Evolutionary conservation across 768 basidiomycete genomes (phyloP).

Genomic region (Amanita phalloides): DNA sequence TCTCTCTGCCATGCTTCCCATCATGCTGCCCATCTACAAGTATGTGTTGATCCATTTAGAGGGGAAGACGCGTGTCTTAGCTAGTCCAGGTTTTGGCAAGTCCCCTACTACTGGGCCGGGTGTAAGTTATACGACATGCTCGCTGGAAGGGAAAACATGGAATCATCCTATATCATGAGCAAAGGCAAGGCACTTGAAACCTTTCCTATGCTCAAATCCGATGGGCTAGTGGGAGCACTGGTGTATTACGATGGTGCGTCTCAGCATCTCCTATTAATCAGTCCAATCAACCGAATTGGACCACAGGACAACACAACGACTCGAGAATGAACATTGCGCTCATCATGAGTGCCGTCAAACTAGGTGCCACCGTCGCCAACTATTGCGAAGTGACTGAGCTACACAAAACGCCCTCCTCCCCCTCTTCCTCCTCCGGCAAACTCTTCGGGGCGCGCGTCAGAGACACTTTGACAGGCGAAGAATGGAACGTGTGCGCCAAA

Average conservation of each 20-base stretch:
- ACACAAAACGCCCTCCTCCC: constrained; percentile 33
- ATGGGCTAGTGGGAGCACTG: constrained; percentile 87
- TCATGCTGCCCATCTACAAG: constrained; percentile 97
- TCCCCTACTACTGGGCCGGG: constrained; percentile 92
- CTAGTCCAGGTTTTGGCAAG: constrained; percentile 76
- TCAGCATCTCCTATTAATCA: constrained; percentile 11
- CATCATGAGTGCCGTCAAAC: constrained; percentile 88
- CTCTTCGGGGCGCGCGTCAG: constrained; percentile 66
- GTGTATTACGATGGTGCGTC: constrained; percentile 92
- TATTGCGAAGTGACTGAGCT: constrained; percentile 79
- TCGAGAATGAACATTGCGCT: constrained; percentile 97
- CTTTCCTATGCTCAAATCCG: constrained; percentile 92
- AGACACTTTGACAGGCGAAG: constrained; percentile 76
- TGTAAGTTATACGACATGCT: constrained; percentile 95
- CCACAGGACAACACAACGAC: constrained; percentile 90
- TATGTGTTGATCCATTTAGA: constrained; percentile 19
- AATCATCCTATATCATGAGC: constrained; percentile 89
- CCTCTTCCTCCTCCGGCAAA: constrained; percentile 35
- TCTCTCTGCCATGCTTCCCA: constrained; percentile 84
- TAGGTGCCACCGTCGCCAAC: constrained; percentile 82
- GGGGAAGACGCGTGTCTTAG: neutral
- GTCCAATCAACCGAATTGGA: too few relatives aligned
- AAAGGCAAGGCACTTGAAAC: constrained; percentile 88
- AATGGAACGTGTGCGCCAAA: constrained; percentile 76
- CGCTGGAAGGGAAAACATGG: constrained; percentile 96